Percentiles rank a stretch among this genome's conserved stretches.
Conservation (phyloP, 495 filamentous ascomycete genomes). For the Aspergillus haitiensis region DNA sequence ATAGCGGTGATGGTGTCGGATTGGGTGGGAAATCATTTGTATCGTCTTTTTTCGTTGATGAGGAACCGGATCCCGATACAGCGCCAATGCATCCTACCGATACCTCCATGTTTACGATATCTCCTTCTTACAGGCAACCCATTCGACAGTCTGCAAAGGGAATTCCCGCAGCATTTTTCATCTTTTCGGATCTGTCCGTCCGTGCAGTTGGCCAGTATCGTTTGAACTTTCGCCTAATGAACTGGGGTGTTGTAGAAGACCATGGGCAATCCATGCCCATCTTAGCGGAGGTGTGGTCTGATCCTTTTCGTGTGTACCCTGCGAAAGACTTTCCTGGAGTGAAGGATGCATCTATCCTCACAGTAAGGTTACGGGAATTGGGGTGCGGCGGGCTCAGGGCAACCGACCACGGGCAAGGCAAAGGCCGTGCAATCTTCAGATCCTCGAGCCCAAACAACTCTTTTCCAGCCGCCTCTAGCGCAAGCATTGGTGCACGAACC, state of each 20-base stretch:
- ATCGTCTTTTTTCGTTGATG: conserved; percentile 43
- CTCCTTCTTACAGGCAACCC: conserved; percentile 10
- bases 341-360: conserved; percentile 54
- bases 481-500: no score
- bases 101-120: no score
- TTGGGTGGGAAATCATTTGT: conserved; percentile 42
- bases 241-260: conserved; percentile 51
- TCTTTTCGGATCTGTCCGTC: conserved; percentile 91
- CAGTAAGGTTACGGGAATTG: conserved; percentile 42
- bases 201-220: conserved; percentile 81
- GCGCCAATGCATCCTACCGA: conserved; percentile 68
- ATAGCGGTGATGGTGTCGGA: no score
- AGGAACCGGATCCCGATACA: conserved; percentile 47
- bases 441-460: no score
- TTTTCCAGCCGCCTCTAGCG: no score
- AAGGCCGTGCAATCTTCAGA: no score
- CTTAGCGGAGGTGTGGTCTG: conserved; percentile 67
- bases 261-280: conserved; percentile 63
- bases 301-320: conserved; percentile 83
- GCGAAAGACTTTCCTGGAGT: conserved; percentile 98
- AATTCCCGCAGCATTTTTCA: conserved; percentile 75
- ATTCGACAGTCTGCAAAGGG: conserved; percentile 22
- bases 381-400: conserved; percentile 50
- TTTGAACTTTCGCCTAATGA: conserved; percentile 84
- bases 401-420: conserved; percentile 45